A percentile compares a stretch with the other conserved stretches of the same genome.
Evolutionary conservation across 805 yeast genomes (phyloP).

Genomic region (Yamadazyma sp.): DNA sequence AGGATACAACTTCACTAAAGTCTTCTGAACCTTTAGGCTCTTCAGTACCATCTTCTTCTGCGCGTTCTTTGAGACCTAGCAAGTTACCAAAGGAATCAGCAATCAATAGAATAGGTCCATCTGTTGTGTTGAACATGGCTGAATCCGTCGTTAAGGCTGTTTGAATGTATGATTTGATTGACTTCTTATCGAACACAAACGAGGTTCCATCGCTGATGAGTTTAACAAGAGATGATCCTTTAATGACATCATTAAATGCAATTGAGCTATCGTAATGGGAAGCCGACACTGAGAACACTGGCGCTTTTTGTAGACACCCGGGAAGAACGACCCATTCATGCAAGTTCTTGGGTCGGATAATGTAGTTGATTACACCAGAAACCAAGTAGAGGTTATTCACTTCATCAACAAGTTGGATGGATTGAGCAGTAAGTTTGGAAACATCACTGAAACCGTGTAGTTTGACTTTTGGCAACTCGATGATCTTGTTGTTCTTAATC

Average conservation of each 20-base stretch:
- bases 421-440: slow-evolving; percentile 13
- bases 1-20: slow-evolving; percentile 14
- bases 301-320: slow-evolving; percentile 11
- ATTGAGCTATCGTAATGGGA: slow-evolving; percentile 2
- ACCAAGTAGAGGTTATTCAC: slow-evolving; percentile 16
- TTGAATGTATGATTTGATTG: slow-evolving; percentile 2
- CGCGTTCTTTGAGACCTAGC: slow-evolving; percentile 10
- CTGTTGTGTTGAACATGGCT: background rate
- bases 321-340: slow-evolving; percentile 17
- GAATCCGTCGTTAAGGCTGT: slow-evolving; percentile 9
- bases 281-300: slow-evolving; percentile 13
- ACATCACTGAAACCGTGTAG: slow-evolving; percentile 15
- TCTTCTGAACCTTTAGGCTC: slow-evolving; percentile 5
- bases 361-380: slow-evolving; percentile 19
- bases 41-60: background rate
- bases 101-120: slow-evolving; percentile 11
- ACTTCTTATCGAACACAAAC: background rate
- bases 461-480: slow-evolving; percentile 10
- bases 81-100: slow-evolving; percentile 35
- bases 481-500: slow-evolving; percentile 12
- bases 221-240: slow-evolving; percentile 14
- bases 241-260: slow-evolving; percentile 20
- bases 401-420: slow-evolving; percentile 16
- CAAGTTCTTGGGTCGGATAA: slow-evolving; percentile 9
- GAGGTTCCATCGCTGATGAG: no score